Evolutionary conservation across 768 basidiomycete species (phyloP), one percentile per base, ranked within the genome.

Genomic region (Suillus cothurnatus): DNA sequence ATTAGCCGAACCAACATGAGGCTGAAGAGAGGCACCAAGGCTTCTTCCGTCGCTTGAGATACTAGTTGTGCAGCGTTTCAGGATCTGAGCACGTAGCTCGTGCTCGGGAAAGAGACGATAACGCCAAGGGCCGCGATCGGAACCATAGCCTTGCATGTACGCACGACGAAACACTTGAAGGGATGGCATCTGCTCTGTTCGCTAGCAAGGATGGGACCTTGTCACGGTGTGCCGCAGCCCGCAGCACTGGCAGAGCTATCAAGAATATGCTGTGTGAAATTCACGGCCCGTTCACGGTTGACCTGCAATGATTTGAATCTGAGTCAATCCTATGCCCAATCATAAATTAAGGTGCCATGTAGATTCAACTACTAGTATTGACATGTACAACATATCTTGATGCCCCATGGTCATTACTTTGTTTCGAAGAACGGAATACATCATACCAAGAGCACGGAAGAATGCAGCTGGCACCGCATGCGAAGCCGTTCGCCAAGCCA

Each of bases 21-120:
- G 84, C 66, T 86, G 85, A 56, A 86, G 77, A n/a, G 79, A 75
- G 31, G 84, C 76, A 63, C 65, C 3, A 83, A 74, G 3, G 79
- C 72, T 11, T 78, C 77, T 38, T 53, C 52, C 17, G 28, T 53
- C 28, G 6, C 19, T 31, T 12, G 52, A 53, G 52, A 53, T 31
- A 31, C 12, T 19, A 19, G 19, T 53, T 31, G 19, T 53, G 52
- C 52, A 53, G 8, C 52, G 28, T 31, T 31, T 70, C 71, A n/a
- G 85, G 77, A 70, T 82, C 80, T 14, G 73, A 67, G 15, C 52
- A 19, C 80, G 77, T 6, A 82, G 68, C 15, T 74, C 65, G 7
- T 81, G 80, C 65, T 84, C 83, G 26, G 77, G 63, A 36, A 85
- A 77, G 7, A 75, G 66, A 12, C 66, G 66, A 62, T 71, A 72